These are phyloP conservation scores for Isabelozyma heimii DNA, from an alignment of 805 yeast species.

Conservation along the genomic window DNA sequence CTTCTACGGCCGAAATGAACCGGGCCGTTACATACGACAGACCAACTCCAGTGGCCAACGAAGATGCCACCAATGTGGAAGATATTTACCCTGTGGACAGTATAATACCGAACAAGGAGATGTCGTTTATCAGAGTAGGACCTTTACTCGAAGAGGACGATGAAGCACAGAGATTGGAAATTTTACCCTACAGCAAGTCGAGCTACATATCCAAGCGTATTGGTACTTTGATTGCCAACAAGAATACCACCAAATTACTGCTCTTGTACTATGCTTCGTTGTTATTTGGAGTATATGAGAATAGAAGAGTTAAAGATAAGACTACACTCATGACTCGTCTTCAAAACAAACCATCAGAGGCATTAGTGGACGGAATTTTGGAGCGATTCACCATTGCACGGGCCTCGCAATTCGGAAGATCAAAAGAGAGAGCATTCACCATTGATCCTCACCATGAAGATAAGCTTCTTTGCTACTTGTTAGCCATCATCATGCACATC, in stretches of 20 bases:
- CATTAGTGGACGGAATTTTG: conserved; percentile 67
- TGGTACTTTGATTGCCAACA: conserved; percentile 31
- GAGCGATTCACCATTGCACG: conserved; percentile 67
- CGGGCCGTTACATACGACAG: conserved; percentile 61
- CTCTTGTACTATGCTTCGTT: conserved; percentile 78
- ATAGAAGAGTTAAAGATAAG: conserved; percentile 61
- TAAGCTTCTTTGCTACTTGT: conserved; percentile 74
- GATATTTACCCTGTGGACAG: conserved; percentile 75
- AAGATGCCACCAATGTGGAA: conserved; percentile 77
- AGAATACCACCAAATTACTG: conserved; percentile 59
- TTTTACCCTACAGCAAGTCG: conserved; percentile 64
- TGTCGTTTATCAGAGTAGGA: conserved; percentile 60
- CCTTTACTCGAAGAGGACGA: conserved; percentile 54
- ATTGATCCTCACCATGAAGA: conserved; percentile 90
- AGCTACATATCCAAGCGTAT: conserved; percentile 51
- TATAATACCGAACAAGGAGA: conserved; percentile 69
- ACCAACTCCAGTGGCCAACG: conserved; percentile 77
- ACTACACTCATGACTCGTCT: conserved; percentile 60
- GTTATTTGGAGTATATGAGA: conserved; percentile 73
- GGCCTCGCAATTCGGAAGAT: conserved; percentile 65
- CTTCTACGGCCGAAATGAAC: conserved; percentile 63
- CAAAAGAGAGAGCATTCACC: conserved; percentile 72
- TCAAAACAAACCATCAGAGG: conserved; percentile 65
- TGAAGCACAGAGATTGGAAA: conserved; percentile 47
- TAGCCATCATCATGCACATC: conserved; percentile 71